Evolutionary conservation across 441 rosid species (phyloP), one percentile per base, ranked within the genome.

Genomic region (Hypseocharis bilobata): DNA sequence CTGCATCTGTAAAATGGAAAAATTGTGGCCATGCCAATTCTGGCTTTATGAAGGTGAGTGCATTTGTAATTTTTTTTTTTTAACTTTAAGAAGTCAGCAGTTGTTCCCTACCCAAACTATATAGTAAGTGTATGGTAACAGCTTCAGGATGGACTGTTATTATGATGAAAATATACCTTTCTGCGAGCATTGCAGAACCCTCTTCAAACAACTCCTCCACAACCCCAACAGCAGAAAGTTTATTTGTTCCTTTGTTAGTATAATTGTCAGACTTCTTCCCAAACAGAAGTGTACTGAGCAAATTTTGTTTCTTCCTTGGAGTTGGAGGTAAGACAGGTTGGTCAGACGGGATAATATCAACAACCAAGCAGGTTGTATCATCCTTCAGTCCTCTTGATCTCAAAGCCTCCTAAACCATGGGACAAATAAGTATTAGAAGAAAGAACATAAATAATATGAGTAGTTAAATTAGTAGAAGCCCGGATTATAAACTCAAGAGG

Each of bases 141-240:
- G n/a, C n/a, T n/a, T n/a, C n/a, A n/a, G n/a, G n/a, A n/a, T n/a
- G n/a, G n/a, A n/a, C n/a, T n/a, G n/a, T n/a, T n/a, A n/a, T n/a
- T n/a, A n/a, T n/a, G n/a, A 47, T 26, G 30, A 42, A 63, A 66
- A 45, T 74, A 3, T 72, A 94, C 99, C 99, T 89, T 77, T 94
- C 97, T 0, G 88, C 96, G 57, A 93, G 96, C 82, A 89, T 72
- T 42, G 99, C 99, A 63, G 97, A 88, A 76, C 99, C 99, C 83
- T 93, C 99, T 85, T 94, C 99, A 70, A 94, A 94, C 81, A 94
- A 81, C 76, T 94, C 99, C 79, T 91, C 97, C 70, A 93, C 97
- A 70, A 79, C 91, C 65, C 97, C 99, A 45, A 91, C 92, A 60
- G 96, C 81, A 55, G 97, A 88, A 52, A 94, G 97, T 80, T 91